phyloP scores from a whole-genome alignment of 2,329 filamentous ascomycete species.

The Coniochaeta prunicola region DNA sequence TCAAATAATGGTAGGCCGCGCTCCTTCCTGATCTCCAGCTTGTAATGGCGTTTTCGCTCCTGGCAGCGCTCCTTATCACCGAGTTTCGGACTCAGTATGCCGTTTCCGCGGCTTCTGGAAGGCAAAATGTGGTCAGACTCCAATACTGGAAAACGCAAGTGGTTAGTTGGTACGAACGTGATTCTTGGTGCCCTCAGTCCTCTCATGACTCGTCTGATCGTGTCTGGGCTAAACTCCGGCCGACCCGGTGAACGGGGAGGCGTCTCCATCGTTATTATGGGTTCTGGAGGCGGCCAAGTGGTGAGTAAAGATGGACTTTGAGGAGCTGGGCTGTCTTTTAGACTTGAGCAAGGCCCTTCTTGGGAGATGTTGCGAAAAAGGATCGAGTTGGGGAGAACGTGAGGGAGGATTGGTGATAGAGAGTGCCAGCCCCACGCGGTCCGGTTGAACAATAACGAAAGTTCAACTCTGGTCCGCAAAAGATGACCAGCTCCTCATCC shows the following conservation, averaged over 20 bases:
- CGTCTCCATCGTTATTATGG: background rate
- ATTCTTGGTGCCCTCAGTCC: no score
- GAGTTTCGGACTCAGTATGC: background rate
- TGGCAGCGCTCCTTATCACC: background rate
- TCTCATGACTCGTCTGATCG: background rate
- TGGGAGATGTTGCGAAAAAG: background rate
- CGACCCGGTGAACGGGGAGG: background rate
- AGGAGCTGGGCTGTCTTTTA: background rate
- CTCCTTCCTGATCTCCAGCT: background rate
- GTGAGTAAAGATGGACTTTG: background rate
- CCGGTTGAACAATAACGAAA: background rate
- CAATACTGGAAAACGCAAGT: background rate
- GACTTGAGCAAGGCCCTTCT: background rate
- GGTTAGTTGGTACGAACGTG: background rate
- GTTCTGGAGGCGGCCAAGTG: background rate
- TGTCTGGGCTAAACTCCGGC: background rate
- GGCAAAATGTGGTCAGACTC: background rate
- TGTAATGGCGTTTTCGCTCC: background rate
- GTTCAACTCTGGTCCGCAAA: background rate
- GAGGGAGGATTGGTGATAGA: background rate
- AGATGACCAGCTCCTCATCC: background rate
- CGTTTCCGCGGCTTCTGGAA: background rate
- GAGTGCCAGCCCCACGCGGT: background rate
- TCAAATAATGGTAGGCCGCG: background rate
- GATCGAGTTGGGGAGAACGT: no score